Evolutionary conservation across 2,329 filamentous ascomycete genomes (phyloP).

Genomic region (Pyrenophora tritici-repentis): DNA sequence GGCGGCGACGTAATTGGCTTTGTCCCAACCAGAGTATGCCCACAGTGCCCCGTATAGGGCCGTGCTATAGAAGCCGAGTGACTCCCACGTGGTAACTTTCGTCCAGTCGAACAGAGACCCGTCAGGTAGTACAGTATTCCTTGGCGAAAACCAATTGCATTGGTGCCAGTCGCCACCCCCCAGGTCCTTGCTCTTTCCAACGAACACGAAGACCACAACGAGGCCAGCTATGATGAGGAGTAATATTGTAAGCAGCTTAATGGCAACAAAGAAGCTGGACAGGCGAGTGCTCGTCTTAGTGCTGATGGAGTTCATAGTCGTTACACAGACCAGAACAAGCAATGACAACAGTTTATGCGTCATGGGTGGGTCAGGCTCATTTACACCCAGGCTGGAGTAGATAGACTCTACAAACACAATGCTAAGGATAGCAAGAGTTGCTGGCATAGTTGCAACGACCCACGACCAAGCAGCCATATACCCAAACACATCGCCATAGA

Average conservation of each 20-base stretch:
- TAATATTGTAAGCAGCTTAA: conserved; percentile 45
- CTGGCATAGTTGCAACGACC: conserved; percentile 69
- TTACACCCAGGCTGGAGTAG: conserved; percentile 60
- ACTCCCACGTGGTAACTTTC: conserved; percentile 59
- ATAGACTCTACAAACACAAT: conserved; percentile 62
- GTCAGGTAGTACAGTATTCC: conserved; percentile 36
- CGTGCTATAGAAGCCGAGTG: conserved; percentile 65
- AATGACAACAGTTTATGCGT: conserved; percentile 49
- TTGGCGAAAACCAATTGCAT: conserved; percentile 40
- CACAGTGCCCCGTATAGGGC: conserved; percentile 52
- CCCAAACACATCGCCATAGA: conserved; percentile 65
- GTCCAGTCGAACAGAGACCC: conserved; percentile 42
- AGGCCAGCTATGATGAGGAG: conserved; percentile 45
- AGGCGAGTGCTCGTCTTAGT: conserved; percentile 49
- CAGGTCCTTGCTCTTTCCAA: conserved; percentile 33
- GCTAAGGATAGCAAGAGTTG: conserved; percentile 66
- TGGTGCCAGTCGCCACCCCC: conserved; percentile 43
- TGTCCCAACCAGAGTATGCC: conserved; percentile 48
- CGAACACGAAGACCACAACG: conserved; percentile 38
- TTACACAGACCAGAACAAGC: conserved; percentile 47
- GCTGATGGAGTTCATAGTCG: conserved; percentile 51
- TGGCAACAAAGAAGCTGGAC: conserved; percentile 47
- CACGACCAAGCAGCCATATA: conserved; percentile 70
- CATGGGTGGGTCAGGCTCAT: conserved; percentile 56
- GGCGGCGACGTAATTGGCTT: conserved; percentile 48